A percentile compares a stretch with the other conserved stretches of the same genome.
phyloP scores from a whole-genome alignment of 371 early-diverging fungal genomes.

The Nematocida sp. region DNA sequence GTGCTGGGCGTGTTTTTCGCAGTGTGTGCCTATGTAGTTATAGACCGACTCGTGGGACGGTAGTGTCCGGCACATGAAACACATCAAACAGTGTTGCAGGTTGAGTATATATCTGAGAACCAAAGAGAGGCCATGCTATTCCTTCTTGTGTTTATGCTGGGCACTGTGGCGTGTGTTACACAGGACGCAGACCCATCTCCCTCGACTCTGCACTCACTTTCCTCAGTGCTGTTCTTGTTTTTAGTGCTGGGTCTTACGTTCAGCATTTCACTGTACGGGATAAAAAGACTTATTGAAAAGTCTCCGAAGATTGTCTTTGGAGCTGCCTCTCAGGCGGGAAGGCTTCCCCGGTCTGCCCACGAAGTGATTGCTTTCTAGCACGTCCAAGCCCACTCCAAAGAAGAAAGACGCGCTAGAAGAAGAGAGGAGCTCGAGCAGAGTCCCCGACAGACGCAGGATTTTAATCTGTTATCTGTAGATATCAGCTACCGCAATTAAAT shows the following conservation, averaged over 20 bases:
- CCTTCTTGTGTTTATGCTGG: conserved; percentile 1
- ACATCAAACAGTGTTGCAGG: conserved; percentile 40
- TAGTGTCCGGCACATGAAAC: neutral
- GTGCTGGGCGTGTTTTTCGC: conserved; percentile 24
- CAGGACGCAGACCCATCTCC: too few relatives aligned
- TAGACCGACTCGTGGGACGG: conserved; percentile 5
- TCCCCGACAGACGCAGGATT: too few relatives aligned
- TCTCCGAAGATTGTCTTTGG: conserved; percentile 9
- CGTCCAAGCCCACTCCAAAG: too few relatives aligned
- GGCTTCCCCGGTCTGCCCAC: too few relatives aligned
- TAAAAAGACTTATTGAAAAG: conserved; percentile 32
- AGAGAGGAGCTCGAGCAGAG: too few relatives aligned
- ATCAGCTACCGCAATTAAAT: too few relatives aligned
- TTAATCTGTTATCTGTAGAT: too few relatives aligned
- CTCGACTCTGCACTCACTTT: conserved; percentile 18
- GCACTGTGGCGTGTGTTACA: neutral
- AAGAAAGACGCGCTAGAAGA: too few relatives aligned
- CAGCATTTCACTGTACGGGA: conserved; percentile 29
- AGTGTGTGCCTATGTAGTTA: conserved; percentile 27
- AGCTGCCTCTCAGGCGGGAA: neutral
- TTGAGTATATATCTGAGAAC: conserved; percentile 12
- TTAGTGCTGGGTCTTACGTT: conserved; percentile 19
- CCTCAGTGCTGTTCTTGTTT: neutral
- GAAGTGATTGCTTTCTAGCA: conserved; percentile 44
- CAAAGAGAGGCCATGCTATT: conserved; percentile 16